Percentiles rank a stretch among this genome's conserved stretches.
phyloP scores from a whole-genome alignment of 176 grass and related monocot genomes.

The Raddia distichophylla region DNA sequence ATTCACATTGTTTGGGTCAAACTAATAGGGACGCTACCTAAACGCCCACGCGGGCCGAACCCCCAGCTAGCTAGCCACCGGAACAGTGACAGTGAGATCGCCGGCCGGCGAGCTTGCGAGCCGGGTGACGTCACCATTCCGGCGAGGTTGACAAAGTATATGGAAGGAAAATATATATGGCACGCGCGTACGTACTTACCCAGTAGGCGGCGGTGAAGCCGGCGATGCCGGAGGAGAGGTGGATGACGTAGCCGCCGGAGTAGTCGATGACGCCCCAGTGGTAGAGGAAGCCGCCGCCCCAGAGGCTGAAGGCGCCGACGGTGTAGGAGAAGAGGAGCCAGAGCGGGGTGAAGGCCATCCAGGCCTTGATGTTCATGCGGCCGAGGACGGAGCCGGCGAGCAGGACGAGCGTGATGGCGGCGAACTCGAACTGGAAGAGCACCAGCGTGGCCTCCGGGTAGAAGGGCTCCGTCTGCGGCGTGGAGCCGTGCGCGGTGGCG shows the following conservation, averaged over 20 bases:
- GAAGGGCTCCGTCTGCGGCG: constrained; percentile 26
- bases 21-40: constrained; percentile 24
- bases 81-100: constrained; percentile 6
- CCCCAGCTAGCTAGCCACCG: background rate
- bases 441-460: constrained; percentile 74
- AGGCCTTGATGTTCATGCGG: constrained; percentile 88
- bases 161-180: too few species aligned
- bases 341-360: constrained; percentile 95
- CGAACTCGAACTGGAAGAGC: constrained; percentile 88
- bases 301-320: constrained; percentile 83
- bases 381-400: constrained; percentile 79
- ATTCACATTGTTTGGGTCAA: constrained; percentile 38
- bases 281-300: constrained; percentile 94
- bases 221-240: constrained; percentile 82
- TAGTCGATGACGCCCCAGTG: constrained; percentile 98
- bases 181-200: constrained; percentile 39
- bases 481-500: constrained; percentile 42
- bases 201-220: constrained; percentile 90
- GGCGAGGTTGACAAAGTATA: background rate
- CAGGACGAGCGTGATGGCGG: constrained; percentile 94
- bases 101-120: background rate
- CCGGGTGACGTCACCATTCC: constrained; percentile 1
- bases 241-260: constrained; percentile 93
- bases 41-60: constrained; percentile 8
- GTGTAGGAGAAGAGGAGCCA: constrained; percentile 98